A percentile compares a stretch with the other conserved stretches of the same genome.
These are phyloP conservation scores for Podospora tetraspora DNA, from an alignment of 495 filamentous ascomycete genomes.

Conservation along the genomic window DNA sequence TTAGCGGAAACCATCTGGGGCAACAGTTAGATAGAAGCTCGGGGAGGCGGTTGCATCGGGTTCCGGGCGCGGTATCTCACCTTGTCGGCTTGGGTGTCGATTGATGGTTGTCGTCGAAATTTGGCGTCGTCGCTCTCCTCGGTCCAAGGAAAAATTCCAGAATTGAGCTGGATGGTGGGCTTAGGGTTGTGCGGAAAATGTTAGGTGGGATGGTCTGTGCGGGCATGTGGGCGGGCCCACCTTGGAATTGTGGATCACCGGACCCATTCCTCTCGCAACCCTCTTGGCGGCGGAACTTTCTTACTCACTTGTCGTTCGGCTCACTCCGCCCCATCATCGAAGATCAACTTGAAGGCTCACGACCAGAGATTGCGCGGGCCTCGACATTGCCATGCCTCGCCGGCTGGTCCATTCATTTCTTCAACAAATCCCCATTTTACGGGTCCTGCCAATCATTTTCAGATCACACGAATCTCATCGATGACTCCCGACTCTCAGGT, in stretches of 20 bases:
- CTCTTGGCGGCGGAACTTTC: background rate
- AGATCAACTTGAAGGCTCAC: background rate
- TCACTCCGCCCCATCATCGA: background rate
- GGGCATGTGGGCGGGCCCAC: background rate
- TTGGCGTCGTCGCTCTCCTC: slow-evolving; percentile 34
- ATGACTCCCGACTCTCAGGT: background rate
- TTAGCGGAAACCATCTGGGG: slow-evolving; percentile 93
- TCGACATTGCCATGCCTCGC: background rate
- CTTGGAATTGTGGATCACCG: background rate
- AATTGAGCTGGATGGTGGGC: slow-evolving; percentile 29
- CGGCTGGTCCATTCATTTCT: background rate
- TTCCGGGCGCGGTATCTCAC: slow-evolving; percentile 28
- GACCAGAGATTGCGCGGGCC: background rate
- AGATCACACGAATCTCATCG: background rate
- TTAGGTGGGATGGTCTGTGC: slow-evolving; percentile 28
- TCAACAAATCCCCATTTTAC: background rate
- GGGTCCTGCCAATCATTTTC: background rate
- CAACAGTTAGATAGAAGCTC: slow-evolving; percentile 29
- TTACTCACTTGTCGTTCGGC: background rate
- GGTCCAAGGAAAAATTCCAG: slow-evolving; percentile 37
- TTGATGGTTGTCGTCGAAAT: slow-evolving; percentile 33
- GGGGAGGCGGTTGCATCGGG: slow-evolving; percentile 1
- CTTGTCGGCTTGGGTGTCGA: slow-evolving; percentile 43
- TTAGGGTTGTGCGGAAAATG: slow-evolving; percentile 35
- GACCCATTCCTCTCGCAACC: background rate